Evolutionary conservation across 1,284 basidiomycete species (phyloP), one percentile per base, ranked within the genome.

Genomic region (Sporisorium iseilematis-ciliati): DNA sequence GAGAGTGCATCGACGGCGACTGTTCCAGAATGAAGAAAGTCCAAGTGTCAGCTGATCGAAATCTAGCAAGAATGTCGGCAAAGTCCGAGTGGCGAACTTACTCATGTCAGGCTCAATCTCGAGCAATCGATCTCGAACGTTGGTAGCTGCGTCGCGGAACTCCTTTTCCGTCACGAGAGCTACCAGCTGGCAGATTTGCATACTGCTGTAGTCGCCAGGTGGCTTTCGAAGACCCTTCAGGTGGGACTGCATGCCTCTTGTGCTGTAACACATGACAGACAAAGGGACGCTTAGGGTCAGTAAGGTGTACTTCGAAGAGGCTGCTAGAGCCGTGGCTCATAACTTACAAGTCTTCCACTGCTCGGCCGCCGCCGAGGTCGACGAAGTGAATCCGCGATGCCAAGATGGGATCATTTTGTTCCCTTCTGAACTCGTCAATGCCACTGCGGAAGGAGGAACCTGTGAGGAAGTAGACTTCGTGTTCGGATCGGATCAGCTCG

Each of bases 1-100:
- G 77, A 79, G 11, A 81, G 72, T n/a, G 66, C 72, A 26, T 81
- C 79, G 21, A 78, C 77, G 23, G 70, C 73, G 21, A 78, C 72
- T 75, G 42, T 25, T 11, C 38, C n/a, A n/a, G 18, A 26, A 3
- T 12, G 18, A 23, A 10, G 25, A 35, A 33, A 54, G 21, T 21
- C 2, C n/a, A 4, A 26, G 20, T 16, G 51, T 53, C 29, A 53
- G 51, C 38, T 25, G 50, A 40, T 29, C 31, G 12, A 18, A 4
- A 11, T 7, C 38, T 26, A 0, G 7, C 31, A 26, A 6, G 7
- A 6, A 11, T n/a, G 14, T 1, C 35, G 38, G 51, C 8, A 21
- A 33, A 25, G 16, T n/a, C 51, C 51, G 38, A n/a, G 25, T 2
- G 7, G 2, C 4, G 20, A 3, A 62, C 65, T 68, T 50, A 68